Base-by-base conservation (phyloP, 805 yeast genomes). In the Cyberlindnera lachancei region DNA sequence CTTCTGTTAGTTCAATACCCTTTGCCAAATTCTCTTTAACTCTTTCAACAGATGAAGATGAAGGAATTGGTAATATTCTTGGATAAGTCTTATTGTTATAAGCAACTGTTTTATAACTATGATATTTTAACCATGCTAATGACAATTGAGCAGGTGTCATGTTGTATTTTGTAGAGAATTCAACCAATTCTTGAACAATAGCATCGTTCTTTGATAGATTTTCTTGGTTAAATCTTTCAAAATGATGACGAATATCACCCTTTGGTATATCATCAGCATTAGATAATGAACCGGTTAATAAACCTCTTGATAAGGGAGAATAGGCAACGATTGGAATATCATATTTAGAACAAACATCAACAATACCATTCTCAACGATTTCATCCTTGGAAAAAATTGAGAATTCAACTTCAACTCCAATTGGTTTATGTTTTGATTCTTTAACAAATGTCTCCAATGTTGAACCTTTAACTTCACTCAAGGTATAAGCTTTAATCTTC, bases 241-340 rank as follows among this genome's bases (percentile, higher is more conserved):
- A 46, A 17, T 33, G 35, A 12, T 37, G 40, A 43, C 85, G 64
- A 33, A 75, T 36, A 47, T 81, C 90, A 26, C 71, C 78, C 26
- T 61, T 61, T 11, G 76, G 71, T 23, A 80, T 48, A 34, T 73
- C 77, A 0, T 55, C 46, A 15, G 57, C 45, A 6, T 67, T 55
- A 17, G 57, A 73, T 33, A 76, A 56, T 21, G 48, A 40, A 35
- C 92, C 94, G 4, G 90, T 77, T 34, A 87, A 64, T 38, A 79
- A 61, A 1, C 95, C 96, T 47, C 83, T 68, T 8, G 87, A 79
- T 34, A 87, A 64, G 19, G 96, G 96, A 19, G 94, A 80, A 57
- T 87, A 87, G 17, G 87, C 83, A 36, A 84, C 63, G 19, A 84
- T 62, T 11, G 92, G 80, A 35, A 87, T 70, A 12, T 64, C 64